phyloP scores from a whole-genome alignment of 2,329 filamentous ascomycete genomes.

The Fusarium sambucinum region DNA sequence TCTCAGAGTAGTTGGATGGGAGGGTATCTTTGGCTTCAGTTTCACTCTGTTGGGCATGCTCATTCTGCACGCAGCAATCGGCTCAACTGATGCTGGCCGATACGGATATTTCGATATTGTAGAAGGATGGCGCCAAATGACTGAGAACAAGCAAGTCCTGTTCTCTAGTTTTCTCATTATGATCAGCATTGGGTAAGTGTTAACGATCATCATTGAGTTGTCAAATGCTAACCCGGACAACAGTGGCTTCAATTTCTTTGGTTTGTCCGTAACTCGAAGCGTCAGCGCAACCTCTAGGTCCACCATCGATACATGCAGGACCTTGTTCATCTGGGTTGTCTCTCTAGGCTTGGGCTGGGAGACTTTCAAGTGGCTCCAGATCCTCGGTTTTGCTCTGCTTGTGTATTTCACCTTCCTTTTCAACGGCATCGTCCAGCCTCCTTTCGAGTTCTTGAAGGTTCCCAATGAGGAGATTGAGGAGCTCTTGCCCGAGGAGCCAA shows the following conservation, averaged over 20 bases:
- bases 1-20: constrained; percentile 93
- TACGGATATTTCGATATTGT: constrained; percentile 91
- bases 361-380: constrained; percentile 96
- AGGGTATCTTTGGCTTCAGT: constrained; percentile 89
- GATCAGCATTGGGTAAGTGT: constrained; percentile 88
- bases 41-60: constrained; percentile 85
- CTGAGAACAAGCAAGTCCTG: constrained; percentile 75
- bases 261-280: constrained; percentile 87
- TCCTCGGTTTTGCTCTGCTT: constrained; percentile 85
- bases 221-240: constrained; percentile 33
- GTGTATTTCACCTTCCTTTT: constrained; percentile 98
- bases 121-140: constrained; percentile 87
- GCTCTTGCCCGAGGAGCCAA: constrained; percentile 83
- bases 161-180: constrained; percentile 90
- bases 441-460: constrained; percentile 74
- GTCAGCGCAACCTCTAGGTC: constrained; percentile 94
- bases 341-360: constrained; percentile 96
- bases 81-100: constrained; percentile 77
- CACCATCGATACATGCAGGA: constrained; percentile 97
- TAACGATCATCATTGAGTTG: background rate
- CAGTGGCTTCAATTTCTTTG: constrained; percentile 99
- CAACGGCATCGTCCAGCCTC: constrained; percentile 91
- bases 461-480: constrained; percentile 66
- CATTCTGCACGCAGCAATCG: constrained; percentile 81
- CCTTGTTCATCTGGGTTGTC: constrained; percentile 97